A percentile compares a stretch with the other conserved stretches of the same genome.
Evolutionary conservation across 1,284 basidiomycete species (phyloP).

Genomic region (Pyrrhoderma lamaoense): DNA sequence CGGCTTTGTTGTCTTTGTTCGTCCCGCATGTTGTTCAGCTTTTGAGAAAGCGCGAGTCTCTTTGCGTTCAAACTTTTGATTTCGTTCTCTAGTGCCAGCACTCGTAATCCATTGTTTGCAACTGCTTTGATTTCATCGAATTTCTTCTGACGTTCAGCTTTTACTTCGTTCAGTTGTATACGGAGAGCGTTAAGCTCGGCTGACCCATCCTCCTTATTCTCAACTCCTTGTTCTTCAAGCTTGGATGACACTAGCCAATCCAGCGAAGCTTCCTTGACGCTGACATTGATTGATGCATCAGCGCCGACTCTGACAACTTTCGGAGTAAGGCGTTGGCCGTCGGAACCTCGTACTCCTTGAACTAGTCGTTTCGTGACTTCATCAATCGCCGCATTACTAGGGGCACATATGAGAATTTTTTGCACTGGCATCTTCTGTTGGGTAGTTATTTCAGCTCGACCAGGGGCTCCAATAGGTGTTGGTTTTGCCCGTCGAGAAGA

Average conservation of each 20-base stretch:
- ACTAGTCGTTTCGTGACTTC: slow-evolving; percentile 89
- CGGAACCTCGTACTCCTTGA: slow-evolving; percentile 60
- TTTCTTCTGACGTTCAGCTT: slow-evolving; percentile 53
- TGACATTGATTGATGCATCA: slow-evolving; percentile 72
- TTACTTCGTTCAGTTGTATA: slow-evolving; percentile 62
- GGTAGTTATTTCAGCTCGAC: slow-evolving; percentile 30
- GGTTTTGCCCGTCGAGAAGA: slow-evolving; percentile 47
- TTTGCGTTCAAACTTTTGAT: slow-evolving; percentile 61
- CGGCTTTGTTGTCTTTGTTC: slow-evolving; percentile 70
- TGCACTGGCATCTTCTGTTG: slow-evolving; percentile 42
- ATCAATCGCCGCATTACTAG: slow-evolving; percentile 98
- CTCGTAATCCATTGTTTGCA: slow-evolving; percentile 44
- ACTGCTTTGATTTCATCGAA: slow-evolving; percentile 50
- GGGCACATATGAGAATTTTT: slow-evolving; percentile 92
- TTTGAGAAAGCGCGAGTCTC: slow-evolving; percentile 56
- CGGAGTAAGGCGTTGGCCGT: slow-evolving; percentile 48
- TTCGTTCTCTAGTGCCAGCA: slow-evolving; percentile 54
- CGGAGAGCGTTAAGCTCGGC: slow-evolving; percentile 58
- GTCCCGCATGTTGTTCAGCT: slow-evolving; percentile 75
- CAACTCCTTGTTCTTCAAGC: slow-evolving; percentile 43
- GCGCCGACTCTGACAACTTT: slow-evolving; percentile 89
- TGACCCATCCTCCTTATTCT: slow-evolving; percentile 39
- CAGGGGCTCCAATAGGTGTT: slow-evolving; percentile 43
- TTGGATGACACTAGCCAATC: slow-evolving; percentile 81
- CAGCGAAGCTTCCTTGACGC: slow-evolving; percentile 82